Evolutionary conservation across 176 grass and related monocot genomes (phyloP), one percentile per base, ranked within the genome.

Genomic region (Lolium perenne): DNA sequence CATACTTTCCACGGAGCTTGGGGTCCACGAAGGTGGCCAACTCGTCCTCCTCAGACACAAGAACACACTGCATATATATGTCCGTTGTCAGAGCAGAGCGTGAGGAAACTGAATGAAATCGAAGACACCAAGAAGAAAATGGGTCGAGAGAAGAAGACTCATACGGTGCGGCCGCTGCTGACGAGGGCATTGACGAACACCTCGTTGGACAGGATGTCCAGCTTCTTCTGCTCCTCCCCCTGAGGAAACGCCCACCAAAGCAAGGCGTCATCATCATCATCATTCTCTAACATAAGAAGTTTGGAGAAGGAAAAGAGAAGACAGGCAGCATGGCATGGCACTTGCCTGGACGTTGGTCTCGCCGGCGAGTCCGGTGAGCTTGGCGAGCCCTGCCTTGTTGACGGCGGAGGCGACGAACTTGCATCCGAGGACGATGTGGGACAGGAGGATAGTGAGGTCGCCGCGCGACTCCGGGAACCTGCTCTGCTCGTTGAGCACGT

Each of bases 201-300:
- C 89, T 99, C 92, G 86, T 99, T 96, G 2, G 97, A 99, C 41
- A 99, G 90, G 11, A 99, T 92, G 83, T 99, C 97, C 71, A 99
- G 97, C 87, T 99, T 99, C 97, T 99, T 99, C 86, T 99, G 97
- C 82, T 99, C 97, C 84, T 99, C 97, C 0, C 97, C 97, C 97
- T 98, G 89, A 50, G 1, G 87, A 74, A 66, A 0, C 41, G 25
- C 87, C 38, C 74, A 49, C 26, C 13, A 81, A 66, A 2, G 45
- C 23, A 6, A 66, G 32, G 6, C 64, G 17, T 68, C 10, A 59
- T 23, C 77, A 10, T 13, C 26, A 82, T 8, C 67, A 10, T 20
- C 29, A 1, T 57, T 35, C 32, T 35, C 32, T 29, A 29, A 29
- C 29, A 29, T 1, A 29, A 2, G 29, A 29, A 29, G 29, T 29